A percentile compares a stretch with the other conserved stretches of the same genome.
These are phyloP conservation scores for Calycina marina DNA, from an alignment of 2,329 filamentous ascomycete genomes.

Conservation along the genomic window DNA sequence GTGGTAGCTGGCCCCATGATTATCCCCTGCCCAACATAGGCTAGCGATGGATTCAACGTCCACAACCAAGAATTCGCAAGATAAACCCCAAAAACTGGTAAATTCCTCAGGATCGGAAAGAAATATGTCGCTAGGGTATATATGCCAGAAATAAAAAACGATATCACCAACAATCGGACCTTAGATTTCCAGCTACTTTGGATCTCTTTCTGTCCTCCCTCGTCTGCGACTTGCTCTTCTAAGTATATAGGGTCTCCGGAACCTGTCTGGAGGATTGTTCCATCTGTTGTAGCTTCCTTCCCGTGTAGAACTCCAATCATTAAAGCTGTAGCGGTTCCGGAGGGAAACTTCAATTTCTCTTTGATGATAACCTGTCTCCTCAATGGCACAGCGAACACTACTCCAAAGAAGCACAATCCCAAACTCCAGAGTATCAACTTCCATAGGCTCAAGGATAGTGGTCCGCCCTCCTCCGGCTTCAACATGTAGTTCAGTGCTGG, in stretches of 20 bases:
- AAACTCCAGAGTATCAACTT: slow-evolving; percentile 82
- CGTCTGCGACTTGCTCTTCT: slow-evolving; percentile 9
- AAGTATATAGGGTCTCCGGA: slow-evolving; percentile 1
- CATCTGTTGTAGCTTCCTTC: slow-evolving; percentile 23
- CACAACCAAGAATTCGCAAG: slow-evolving; percentile 78
- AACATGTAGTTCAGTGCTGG: slow-evolving; percentile 84
- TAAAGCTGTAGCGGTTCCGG: slow-evolving; percentile 85
- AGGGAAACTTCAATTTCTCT: slow-evolving; percentile 87
- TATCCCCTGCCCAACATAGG: slow-evolving; percentile 92
- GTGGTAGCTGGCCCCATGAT: slow-evolving; percentile 97
- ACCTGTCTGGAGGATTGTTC: slow-evolving; percentile 3
- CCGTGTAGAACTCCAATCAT: slow-evolving; percentile 87
- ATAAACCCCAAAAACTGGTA: slow-evolving; percentile 70
- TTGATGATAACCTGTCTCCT: slow-evolving; percentile 83
- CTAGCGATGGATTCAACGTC: slow-evolving; percentile 93
- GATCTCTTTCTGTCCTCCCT: slow-evolving; percentile 14
- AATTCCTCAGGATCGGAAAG: slow-evolving; percentile 64
- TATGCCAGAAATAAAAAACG: slow-evolving; percentile 43
- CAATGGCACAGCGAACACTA: slow-evolving; percentile 87
- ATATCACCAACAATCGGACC: slow-evolving; percentile 30
- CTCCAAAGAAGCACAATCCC: slow-evolving; percentile 90
- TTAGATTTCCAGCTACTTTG: slow-evolving; percentile 22
- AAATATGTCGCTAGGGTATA: slow-evolving; percentile 84
- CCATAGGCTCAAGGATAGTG: slow-evolving; percentile 54
- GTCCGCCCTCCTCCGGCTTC: slow-evolving; percentile 62